A percentile compares a stretch with the other conserved stretches of the same genome.
Conservation (phyloP, 176 grass and related monocot species). For the Pontederia paniculata region DNA sequence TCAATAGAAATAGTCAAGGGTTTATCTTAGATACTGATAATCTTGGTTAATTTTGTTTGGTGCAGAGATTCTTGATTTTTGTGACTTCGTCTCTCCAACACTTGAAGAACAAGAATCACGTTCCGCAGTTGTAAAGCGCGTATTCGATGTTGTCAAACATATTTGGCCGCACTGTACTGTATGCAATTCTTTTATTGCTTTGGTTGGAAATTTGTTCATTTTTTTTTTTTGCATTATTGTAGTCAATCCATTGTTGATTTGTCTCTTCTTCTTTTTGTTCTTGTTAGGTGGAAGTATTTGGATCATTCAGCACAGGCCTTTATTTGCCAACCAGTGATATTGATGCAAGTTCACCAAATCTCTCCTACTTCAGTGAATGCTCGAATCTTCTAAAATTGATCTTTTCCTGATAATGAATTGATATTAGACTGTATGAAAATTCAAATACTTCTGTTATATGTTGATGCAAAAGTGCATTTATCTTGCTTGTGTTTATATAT, state of each 20-base stretch:
- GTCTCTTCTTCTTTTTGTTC: conserved; percentile 21
- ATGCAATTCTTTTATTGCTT: conserved; percentile 1
- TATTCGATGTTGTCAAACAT: conserved; percentile 75
- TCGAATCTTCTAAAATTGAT: neutral
- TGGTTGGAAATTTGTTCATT: neutral
- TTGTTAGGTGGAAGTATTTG: conserved; percentile 81
- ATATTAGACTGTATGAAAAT: too few relatives aligned
- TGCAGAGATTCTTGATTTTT: conserved; percentile 94
- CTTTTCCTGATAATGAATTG: neutral
- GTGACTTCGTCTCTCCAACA: conserved; percentile 72
- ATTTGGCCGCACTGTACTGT: conserved; percentile 90
- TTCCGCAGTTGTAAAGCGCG: conserved; percentile 50
- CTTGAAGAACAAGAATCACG: conserved; percentile 82
- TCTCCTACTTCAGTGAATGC: neutral
- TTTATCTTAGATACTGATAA: conserved; percentile 12
- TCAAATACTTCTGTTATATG: too few relatives aligned
- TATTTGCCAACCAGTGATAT: conserved; percentile 94
- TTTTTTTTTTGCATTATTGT: neutral
- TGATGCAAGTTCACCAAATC: conserved; percentile 43
- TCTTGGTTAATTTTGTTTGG: conserved; percentile 13
- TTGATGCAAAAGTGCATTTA: too few relatives aligned
- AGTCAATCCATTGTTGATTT: conserved; percentile 16
- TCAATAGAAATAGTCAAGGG: conserved; percentile 3
- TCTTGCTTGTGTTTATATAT: too few relatives aligned
- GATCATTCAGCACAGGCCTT: conserved; percentile 91